These are phyloP conservation scores for Eucalyptus microcorys DNA, from an alignment of 345 rosid genomes.

Conservation along the genomic window DNA sequence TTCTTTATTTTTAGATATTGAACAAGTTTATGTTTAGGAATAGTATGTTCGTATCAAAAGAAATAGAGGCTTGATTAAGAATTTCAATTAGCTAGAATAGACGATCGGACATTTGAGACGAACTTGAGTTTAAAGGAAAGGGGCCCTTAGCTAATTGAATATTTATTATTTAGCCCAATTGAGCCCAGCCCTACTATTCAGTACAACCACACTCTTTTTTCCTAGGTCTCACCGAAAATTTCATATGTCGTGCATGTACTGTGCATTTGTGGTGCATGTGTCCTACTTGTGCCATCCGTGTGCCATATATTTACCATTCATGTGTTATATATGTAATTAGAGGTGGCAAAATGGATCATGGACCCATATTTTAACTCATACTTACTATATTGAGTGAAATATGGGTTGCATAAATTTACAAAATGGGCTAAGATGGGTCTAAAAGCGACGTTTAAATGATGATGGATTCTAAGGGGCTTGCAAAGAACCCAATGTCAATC, in stretches of 20 bases:
- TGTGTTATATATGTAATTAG: not conserved
- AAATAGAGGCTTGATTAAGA: too few relatives aligned
- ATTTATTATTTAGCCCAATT: too few relatives aligned
- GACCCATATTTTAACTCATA: not conserved
- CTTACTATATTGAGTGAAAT: not conserved
- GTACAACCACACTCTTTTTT: not conserved
- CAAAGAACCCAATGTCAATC: not conserved
- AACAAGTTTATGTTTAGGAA: not conserved
- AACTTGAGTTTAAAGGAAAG: not conserved
- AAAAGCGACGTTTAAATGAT: accelerated
- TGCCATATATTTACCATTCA: not conserved
- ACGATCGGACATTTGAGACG: not conserved
- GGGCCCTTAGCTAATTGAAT: not conserved
- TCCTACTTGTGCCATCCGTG: not conserved
- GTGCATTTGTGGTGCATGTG: not conserved
- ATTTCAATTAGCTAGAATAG: not conserved
- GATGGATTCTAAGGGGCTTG: not conserved
- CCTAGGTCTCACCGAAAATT: not conserved
- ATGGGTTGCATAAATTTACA: not conserved
- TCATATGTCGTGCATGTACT: accelerated
- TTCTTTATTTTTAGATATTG: not conserved
- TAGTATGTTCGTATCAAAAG: not conserved
- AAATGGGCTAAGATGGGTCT: not conserved
- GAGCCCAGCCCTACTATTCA: not conserved
- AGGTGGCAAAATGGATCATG: not conserved